Base-by-base conservation (phyloP, 306 rosid genomes). In the Casuarina equisetifolia region DNA sequence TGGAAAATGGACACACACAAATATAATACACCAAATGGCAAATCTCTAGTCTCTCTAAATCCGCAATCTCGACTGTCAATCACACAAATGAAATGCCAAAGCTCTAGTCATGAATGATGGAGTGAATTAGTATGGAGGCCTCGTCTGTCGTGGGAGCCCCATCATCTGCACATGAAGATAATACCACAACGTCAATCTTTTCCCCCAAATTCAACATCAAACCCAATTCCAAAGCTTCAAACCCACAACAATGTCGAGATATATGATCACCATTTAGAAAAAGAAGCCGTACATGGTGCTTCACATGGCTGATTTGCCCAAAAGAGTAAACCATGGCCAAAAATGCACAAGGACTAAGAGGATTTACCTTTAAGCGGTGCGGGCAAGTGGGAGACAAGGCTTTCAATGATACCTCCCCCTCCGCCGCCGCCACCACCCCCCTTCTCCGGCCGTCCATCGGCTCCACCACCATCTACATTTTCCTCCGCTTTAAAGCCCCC, bases 91-190 rank as follows among this genome's bases (percentile, higher is more conserved):
- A 25, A 25, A 25, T 17, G 0, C 19, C 9, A 12, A 11, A 15
- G 12, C 12, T 68, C 40, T 73, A 87, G 76, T 88, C 91, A 64
- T 39, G 74, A 76, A 88, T 71, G 52, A 83, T 19, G 48, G 89
- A 85, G 78, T 81, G 77, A 9, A 88, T 78, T 12, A 88, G 81
- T 55, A 88, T 78, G 55, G 82, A n/a, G 69, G 89, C 91, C 82
- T 88, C 89, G 32, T 85, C 85, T 3, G 85, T 6, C 42, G 89
- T 62, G 1, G 91, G 85, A 81, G 70, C 87, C 38, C 79, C 85
- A 80, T 72, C 79, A 78, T 84, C 87, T 88, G 80, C 35, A 17
- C 51, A 74, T 51, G 69, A 69, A 68, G 3, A 69, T n/a, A 15
- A 46, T 19, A 63, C 35, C 6, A 42, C 49, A 54, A 50, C 40